These are phyloP conservation scores for Claviceps citrina DNA, from an alignment of 2,329 filamentous ascomycete species.

Conservation along the genomic window DNA sequence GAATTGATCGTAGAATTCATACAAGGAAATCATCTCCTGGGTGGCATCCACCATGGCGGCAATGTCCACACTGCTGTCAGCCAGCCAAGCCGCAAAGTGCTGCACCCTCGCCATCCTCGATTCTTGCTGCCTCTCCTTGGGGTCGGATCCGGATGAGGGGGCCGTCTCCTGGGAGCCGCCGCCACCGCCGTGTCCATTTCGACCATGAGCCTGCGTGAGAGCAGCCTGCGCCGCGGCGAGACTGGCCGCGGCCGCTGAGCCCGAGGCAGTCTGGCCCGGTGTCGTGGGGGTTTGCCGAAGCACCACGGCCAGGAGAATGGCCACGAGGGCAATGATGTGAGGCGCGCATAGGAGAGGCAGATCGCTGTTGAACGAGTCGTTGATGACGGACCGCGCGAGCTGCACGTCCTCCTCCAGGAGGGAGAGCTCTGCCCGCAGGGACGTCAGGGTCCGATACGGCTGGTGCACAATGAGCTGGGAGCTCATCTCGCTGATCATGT, in stretches of 20 bases:
- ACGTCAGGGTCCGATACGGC: constrained; percentile 67
- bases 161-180: constrained; percentile 3
- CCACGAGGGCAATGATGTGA: constrained; percentile 77
- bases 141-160: constrained; percentile 11
- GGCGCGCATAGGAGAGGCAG: constrained; percentile 73
- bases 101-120: constrained; percentile 49
- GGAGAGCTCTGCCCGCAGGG: constrained; percentile 52
- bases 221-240: constrained; percentile 36
- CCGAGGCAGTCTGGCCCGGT: constrained; percentile 15
- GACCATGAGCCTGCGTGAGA: constrained; percentile 30
- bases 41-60: constrained; percentile 75
- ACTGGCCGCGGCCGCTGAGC: constrained; percentile 22
- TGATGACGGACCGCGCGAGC: constrained; percentile 70
- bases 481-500: constrained; percentile 77
- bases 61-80: constrained; percentile 74
- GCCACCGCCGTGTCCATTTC: constrained; percentile 11
- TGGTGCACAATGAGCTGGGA: constrained; percentile 83
- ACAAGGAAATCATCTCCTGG: constrained; percentile 81
- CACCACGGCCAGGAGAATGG: constrained; percentile 71
- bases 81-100: constrained; percentile 58
- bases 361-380: constrained; percentile 86
- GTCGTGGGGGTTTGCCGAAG: constrained; percentile 42
- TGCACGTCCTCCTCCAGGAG: constrained; percentile 65
- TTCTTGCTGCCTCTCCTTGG: constrained; percentile 35
- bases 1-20: constrained; percentile 52